Base-by-base conservation (phyloP, 192 early-diverging fungal genomes). In the Funneliformis mosseae region DNA sequence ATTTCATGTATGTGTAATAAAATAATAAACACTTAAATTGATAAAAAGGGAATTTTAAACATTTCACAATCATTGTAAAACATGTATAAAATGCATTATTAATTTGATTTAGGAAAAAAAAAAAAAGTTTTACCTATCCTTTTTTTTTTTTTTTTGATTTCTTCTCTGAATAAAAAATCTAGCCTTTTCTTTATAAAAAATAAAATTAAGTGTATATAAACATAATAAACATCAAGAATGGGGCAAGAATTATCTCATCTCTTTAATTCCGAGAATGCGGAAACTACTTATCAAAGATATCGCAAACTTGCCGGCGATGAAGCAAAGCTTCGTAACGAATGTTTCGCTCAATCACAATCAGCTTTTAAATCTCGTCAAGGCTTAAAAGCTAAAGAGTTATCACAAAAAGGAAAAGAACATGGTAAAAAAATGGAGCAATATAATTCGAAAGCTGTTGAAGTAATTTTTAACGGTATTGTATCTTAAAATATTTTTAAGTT, bases 371-470 rank as follows among this genome's bases (percentile, higher is more conserved):
- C 28, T 76, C 46, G 59, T 45, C 18, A 55, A 39, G 38, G 38
- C 3, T 41, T 21, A 76, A 55, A 76, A 39, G 74, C 74, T 11
- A 76, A 76, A 81, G 84, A 88, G 21, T 82, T 90, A 21, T 89
- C 88, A 2, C 80, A 84, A 41, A 74, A 90, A 50, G 89, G 88
- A 10, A 90, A 92, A 66, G 83, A 85, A 38, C 88, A 91, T 81
- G 88, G 83, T 27, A 67, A 78, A 9, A 50, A 83, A 50, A 93
- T 92, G 92, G 80, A 88, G 23, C 68, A 83, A 46, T 89, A 83
- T 68, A 92, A 93, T 69, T 69, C 82, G 5, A 73, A 85, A 46
- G 92, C 92, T 0, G 88, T 86, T 59, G 84, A 89, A n/a, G 74
- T 80, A 59, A 82, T 86, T 10, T 90, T 85, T 79, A 27, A 69